phyloP scores from a whole-genome alignment of 106 monocot species.

The Acanthochlamys bracteata region DNA sequence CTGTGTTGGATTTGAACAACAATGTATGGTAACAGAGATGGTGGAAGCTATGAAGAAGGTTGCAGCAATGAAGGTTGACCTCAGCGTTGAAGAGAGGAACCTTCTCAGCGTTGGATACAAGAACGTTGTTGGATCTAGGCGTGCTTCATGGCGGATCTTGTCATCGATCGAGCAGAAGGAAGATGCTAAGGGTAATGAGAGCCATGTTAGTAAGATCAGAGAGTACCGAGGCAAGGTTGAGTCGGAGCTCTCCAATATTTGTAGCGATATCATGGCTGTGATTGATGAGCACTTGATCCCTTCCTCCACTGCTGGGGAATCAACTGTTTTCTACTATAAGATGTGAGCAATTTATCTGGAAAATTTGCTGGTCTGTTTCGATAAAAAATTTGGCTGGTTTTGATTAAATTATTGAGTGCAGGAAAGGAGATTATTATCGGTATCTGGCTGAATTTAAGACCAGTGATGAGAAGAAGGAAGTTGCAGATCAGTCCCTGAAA shows the following conservation, averaged over 20 bases:
- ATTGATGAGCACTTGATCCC: slow-evolving; percentile 59
- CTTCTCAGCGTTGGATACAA: slow-evolving; percentile 38
- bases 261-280: slow-evolving; percentile 43
- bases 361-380: no score
- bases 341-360: slow-evolving; percentile 22
- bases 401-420: background rate
- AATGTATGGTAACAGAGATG: slow-evolving; percentile 29
- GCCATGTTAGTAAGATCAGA: slow-evolving; percentile 15
- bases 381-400: background rate
- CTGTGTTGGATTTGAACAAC: no score
- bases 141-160: slow-evolving; percentile 45
- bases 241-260: slow-evolving; percentile 31
- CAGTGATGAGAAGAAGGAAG: slow-evolving; percentile 44
- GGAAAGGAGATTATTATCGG: slow-evolving; percentile 48
- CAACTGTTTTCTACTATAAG: slow-evolving; percentile 57
- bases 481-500: slow-evolving; percentile 48
- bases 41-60: slow-evolving; percentile 37
- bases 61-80: slow-evolving; percentile 39
- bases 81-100: slow-evolving; percentile 41
- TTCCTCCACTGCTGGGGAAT: slow-evolving; percentile 35
- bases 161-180: slow-evolving; percentile 36
- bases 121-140: slow-evolving; percentile 30
- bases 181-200: slow-evolving; percentile 22
- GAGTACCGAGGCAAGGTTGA: slow-evolving; percentile 38
- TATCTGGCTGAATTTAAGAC: slow-evolving; percentile 51